Evolutionary conservation across 2,329 filamentous ascomycete species (phyloP), one percentile per base, ranked within the genome.

Genomic region (Cladosporium sp.): DNA sequence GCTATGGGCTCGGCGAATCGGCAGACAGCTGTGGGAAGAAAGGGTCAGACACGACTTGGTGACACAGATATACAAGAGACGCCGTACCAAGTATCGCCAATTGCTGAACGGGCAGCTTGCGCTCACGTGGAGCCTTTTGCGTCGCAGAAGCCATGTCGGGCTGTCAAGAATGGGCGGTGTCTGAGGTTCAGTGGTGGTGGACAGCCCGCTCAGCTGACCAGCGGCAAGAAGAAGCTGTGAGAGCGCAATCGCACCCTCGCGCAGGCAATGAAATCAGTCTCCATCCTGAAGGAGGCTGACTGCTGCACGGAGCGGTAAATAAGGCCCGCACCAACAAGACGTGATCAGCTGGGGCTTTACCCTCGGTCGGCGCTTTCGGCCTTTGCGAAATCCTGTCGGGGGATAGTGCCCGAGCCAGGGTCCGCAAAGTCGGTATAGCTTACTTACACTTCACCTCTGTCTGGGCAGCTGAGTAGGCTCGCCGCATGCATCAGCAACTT

Each of bases 1-100:
- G 91, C 89, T 61, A 96, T 90, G 19, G 91, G 91, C 71, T 96
- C 91, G 56, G 90, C 88, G n/a, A 50, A 50, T 32, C 48, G 48
- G 33, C 48, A 50, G 62, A 96, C 89, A 70, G 89, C 91, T 95
- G 31, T 3, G 63, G 18, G 43, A 38, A 34, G 32, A 13, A 32
- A 35, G n/a, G 48, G 49, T 63, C 42, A 58, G 59, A 53, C 34
- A 34, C 34, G 42, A 49, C 52, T 49, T 50, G 41, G 57, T 66
- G 9, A 9, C 10, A n/a, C 6, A 28, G 7, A 28, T 11, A 22
- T 38, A n/a, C 9, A 45, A 80, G 69, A 59, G 66, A 59, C 28
- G 31, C 65, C 79, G 76, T 78, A 90, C 87, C 84, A 58, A 95
- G 73, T 65, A 95, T 90, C 41, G 83, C 74, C 64, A 95, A 76